A percentile compares a stretch with the other conserved stretches of the same genome.
Conservation (phyloP, 2,329 filamentous ascomycete species). For the Colletotrichum cuscutae region DNA sequence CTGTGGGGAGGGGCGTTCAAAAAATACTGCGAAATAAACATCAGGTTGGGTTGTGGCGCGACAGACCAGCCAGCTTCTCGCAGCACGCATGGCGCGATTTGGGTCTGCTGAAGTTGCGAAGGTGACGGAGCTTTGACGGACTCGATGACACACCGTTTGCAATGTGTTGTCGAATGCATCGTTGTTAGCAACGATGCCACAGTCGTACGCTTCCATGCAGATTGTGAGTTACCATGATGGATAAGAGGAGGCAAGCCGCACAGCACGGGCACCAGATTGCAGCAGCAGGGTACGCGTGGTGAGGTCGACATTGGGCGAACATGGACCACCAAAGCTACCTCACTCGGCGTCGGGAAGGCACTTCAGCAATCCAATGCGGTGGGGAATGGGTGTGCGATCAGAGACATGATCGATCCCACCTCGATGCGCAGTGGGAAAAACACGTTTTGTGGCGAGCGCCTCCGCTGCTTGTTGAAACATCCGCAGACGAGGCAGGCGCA, state of each 20-base stretch:
- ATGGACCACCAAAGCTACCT: conserved; percentile 14
- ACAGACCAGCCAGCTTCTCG: conserved; percentile 3
- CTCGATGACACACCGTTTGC: conserved; percentile 13
- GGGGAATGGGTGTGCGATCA: conserved; percentile 16
- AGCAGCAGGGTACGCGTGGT: not conserved
- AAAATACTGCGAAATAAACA: not conserved
- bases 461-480: not conserved
- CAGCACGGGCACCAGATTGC: conserved; percentile 6
- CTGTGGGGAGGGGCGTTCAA: not conserved
- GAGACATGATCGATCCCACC: conserved; percentile 15
- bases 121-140: conserved; percentile 8
- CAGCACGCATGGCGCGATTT: not conserved
- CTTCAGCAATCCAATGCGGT: not conserved
- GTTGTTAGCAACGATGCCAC: not conserved
- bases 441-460: conserved; percentile 32
- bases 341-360: not conserved
- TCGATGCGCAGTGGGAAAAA: not conserved
- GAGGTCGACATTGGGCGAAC: conserved; percentile 25
- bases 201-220: conserved; percentile 22
- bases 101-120: not conserved
- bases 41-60: not conserved
- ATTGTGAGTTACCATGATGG: not conserved
- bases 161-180: not conserved
- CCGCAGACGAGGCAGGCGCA: not conserved
- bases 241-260: conserved; percentile 2